Evolutionary conservation across 1,284 basidiomycete genomes (phyloP).

Genomic region (Rhodotorula sp.): DNA sequence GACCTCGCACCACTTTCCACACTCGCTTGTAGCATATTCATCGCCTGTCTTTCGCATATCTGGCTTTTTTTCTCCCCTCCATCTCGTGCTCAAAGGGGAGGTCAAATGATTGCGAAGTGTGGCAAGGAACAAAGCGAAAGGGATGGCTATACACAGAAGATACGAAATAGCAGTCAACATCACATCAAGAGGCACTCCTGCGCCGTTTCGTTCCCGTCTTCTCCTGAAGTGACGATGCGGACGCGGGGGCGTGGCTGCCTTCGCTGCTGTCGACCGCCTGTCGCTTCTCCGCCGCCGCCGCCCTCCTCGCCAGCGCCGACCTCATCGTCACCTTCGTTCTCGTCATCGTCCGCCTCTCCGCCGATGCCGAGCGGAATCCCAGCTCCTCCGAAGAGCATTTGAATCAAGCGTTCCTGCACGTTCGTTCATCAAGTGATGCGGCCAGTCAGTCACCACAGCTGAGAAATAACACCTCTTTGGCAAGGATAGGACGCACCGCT

Average conservation of each 20-base stretch:
- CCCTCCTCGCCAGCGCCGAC: neutral
- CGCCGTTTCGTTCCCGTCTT: neutral
- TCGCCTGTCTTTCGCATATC: neutral
- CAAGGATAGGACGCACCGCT: neutral
- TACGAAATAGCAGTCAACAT: neutral
- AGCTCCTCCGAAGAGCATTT: neutral
- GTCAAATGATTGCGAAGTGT: neutral
- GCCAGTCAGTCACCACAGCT: neutral
- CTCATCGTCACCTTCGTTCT: neutral
- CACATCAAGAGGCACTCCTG: constrained; percentile 1
- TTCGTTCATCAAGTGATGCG: too few species aligned
- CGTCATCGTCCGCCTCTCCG: neutral
- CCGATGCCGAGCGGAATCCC: neutral
- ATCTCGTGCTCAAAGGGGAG: neutral
- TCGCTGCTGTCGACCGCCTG: too few species aligned
- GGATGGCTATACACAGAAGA: neutral
- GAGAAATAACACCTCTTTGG: neutral
- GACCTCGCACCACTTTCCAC: neutral
- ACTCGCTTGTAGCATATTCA: constrained; percentile 10
- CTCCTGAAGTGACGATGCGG: neutral
- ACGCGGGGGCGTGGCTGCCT: neutral
- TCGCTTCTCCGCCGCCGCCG: too few species aligned
- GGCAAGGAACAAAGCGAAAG: neutral
- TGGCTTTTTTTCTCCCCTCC: too few species aligned
- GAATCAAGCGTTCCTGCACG: neutral